Evolutionary conservation across 306 rosid genomes (phyloP), one percentile per base, ranked within the genome.

Genomic region (Vicia sativa): DNA sequence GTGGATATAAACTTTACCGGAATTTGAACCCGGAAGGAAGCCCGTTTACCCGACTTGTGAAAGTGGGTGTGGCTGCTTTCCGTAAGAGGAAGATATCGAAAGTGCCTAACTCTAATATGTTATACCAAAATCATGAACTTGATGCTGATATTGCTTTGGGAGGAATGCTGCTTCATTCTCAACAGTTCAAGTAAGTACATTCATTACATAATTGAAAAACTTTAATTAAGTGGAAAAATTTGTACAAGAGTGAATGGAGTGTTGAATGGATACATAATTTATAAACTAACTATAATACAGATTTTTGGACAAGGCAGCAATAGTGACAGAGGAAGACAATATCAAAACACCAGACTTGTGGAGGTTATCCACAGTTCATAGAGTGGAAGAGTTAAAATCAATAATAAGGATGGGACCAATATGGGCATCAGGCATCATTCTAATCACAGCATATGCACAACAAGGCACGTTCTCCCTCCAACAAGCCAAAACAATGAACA

Each of bases 331-430:
- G 71, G 84, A 79, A 78, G 95, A 90, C 46, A 67, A 75, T 7
- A 49, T 6, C 2, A 75, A 84, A 70, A n/a, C 60, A 12, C 99
- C 99, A 9, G 81, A 90, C 58, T 66, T 81, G n/a, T 93, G 99
- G 99, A 83, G 72, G 19, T 63, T 93, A 35, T 86, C 14, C 84
- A 93, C 99, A 43, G 85, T 90, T 37, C 99, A 93, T 23, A 77
- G 99, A 31, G 91, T 90, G 1, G 99, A 93, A 60, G 99, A 93
- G 62, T 64, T 93, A 7, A 93, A 93, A 56, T 85, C 97, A 16
- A 39, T 90, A 19, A 87, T 93, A 14, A 62, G 99, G 48, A 93
- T 93, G 99, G 96, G 91, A 9, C 99, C 99, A 4, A 93, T 93
- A 55, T 90, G 99, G 99, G 99, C 90, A 1, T 62, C 99, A 49